Percentiles rank a stretch among this genome's conserved stretches.
These are phyloP conservation scores for Pichia sp. DNA, from an alignment of 1,139 yeast species.

Conservation along the genomic window DNA sequence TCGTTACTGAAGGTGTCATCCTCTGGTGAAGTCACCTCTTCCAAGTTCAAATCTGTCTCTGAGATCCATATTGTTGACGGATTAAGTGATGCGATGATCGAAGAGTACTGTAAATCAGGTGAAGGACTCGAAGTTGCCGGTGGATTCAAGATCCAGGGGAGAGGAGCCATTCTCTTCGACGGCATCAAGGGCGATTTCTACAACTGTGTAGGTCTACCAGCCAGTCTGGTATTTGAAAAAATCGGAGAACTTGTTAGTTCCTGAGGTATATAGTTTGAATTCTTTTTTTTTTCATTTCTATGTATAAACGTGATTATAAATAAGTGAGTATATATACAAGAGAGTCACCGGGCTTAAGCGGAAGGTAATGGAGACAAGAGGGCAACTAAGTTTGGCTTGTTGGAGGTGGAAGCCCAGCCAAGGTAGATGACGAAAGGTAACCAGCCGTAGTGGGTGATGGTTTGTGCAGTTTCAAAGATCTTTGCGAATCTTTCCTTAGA, in stretches of 20 bases:
- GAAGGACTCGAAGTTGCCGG: conserved; percentile 91
- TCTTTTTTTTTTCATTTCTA: background rate
- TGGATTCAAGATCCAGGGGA: conserved; percentile 83
- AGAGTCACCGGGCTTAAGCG: conserved; percentile 16
- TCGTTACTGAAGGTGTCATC: background rate
- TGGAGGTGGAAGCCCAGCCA: conserved; percentile 87
- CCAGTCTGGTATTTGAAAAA: conserved; percentile 47
- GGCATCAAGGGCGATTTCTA: conserved; percentile 74
- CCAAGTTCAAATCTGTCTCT: conserved; percentile 40
- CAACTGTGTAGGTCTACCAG: conserved; percentile 91
- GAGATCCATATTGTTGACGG: conserved; percentile 45
- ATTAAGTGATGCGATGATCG: conserved; percentile 51
- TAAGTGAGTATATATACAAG: conserved; percentile 10
- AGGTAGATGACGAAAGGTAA: conserved; percentile 91
- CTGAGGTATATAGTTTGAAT: background rate
- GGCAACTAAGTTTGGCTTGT: conserved; percentile 75
- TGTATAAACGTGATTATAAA: background rate
- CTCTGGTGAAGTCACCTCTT: conserved; percentile 5
- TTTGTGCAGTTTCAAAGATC: conserved; percentile 79
- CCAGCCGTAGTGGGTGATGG: conserved; percentile 94
- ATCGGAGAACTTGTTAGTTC: conserved; percentile 17
- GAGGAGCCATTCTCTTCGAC: conserved; percentile 63
- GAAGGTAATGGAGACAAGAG: conserved; percentile 39
- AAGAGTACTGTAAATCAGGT: conserved; percentile 60
- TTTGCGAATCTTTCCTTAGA: conserved; percentile 87